Conservation (phyloP, 768 basidiomycete genomes). For the Phanerochaete sordida region DNA sequence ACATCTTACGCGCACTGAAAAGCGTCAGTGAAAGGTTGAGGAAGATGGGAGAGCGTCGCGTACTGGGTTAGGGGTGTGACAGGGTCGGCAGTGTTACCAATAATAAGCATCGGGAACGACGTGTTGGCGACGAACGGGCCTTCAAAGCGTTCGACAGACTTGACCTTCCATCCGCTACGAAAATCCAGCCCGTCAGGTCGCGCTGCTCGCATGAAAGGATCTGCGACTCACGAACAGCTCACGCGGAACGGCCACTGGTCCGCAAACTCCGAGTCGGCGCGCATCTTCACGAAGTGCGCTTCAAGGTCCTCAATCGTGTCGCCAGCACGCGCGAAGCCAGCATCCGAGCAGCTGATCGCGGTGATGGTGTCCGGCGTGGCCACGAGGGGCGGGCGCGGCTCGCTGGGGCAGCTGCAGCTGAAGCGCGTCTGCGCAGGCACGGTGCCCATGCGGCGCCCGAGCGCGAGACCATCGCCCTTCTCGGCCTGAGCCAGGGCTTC, state of each 20-base stretch:
- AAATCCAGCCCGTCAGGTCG: background rate
- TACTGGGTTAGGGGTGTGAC: slow-evolving; percentile 11
- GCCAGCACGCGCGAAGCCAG: background rate
- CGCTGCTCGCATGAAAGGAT: too few relatives aligned
- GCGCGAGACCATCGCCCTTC: background rate
- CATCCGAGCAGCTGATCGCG: background rate
- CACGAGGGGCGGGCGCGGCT: background rate
- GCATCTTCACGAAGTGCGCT: slow-evolving; percentile 3
- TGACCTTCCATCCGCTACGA: background rate
- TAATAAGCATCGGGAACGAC: slow-evolving; percentile 23
- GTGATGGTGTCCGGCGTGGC: background rate
- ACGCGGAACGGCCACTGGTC: background rate
- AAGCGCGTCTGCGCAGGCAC: background rate
- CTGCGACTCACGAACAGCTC: background rate
- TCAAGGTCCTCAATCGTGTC: slow-evolving; percentile 7
- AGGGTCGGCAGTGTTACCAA: slow-evolving; percentile 24
- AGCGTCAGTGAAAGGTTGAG: background rate
- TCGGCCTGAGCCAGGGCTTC: background rate
- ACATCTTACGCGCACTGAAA: slow-evolving; percentile 6
- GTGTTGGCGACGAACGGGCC: slow-evolving; percentile 17
- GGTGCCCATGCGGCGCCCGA: background rate
- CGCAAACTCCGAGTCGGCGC: slow-evolving; percentile 13
- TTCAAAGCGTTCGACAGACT: background rate
- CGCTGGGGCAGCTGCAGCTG: background rate
- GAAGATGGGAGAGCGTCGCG: background rate